Evolutionary conservation across 345 rosid species (phyloP), one percentile per base, ranked within the genome.

Genomic region (Tarenaya hassleriana): DNA sequence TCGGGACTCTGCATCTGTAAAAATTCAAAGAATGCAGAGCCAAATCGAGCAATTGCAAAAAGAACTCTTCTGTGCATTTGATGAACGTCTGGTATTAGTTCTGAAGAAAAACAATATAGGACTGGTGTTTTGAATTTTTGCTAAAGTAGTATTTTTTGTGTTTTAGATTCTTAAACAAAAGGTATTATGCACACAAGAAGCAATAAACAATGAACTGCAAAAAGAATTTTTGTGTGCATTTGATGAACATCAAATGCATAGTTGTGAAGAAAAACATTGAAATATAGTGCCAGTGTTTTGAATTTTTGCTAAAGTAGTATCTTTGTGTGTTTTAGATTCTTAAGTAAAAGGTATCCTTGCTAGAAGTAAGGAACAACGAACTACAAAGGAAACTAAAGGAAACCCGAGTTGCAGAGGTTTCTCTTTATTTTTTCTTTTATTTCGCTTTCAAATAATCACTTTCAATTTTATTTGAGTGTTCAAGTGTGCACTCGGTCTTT

Each of bases 41-140:
- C 94, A 92, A 81, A 83, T 92, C 70, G 98, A 92, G 71, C 97
- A 85, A 43, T 71, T 92, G 77, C 94, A 88, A 47, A 56, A 91
- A 41, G 98, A 92, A 57, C 75, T 92, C 64, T n/a, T 83, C 46
- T 77, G 67, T 52, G 39, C 63, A 46, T 88, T 73, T 74, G 98
- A 92, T 52, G 97, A 92, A 76, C 79, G 85, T 48, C 98, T 88
- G 82, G 98, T 85, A 67, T n/a, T 12, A 11, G 55, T 10, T 60
- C 47, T 47, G 29, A 17, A 47, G 47, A 47, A 18, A 41, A 41
- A 27, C 14, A 63, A 42, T 15, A 13, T 48, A 14, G 44, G 52
- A 56, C 50, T 58, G 27, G n/a, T 34, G 16, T 33, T 45, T 41
- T 46, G 57, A n/a, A 34, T 34, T 54, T 40, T 21, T 68, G 49